Evolutionary conservation across 768 basidiomycete genomes (phyloP), one percentile per base, ranked within the genome.

Genomic region (Ramaria sp.): DNA sequence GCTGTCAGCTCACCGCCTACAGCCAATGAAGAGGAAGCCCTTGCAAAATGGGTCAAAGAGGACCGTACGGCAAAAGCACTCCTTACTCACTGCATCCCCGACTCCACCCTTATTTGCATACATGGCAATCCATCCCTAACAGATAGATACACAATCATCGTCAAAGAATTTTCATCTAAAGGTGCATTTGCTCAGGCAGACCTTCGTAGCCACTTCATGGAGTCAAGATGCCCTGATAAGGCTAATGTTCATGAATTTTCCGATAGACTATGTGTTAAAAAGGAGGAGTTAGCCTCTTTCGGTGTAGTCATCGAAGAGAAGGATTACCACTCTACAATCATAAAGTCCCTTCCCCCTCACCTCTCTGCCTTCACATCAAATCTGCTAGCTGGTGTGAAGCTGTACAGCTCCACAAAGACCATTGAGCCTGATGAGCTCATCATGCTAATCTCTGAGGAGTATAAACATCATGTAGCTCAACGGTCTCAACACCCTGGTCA

Each of bases 401-500:
- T 52, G 11, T 13, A 11, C 19, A 39, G 17, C 22, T 27, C 51
- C 2, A 52, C 17, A 12, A 27, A 11, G 12, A 57, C 47, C 20
- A 27, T 59, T 12, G 30, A 37, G 1, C 66, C 67, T 1, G 53
- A 67, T 13, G 30, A 53, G 7, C 59, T 71, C 1, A 64, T 69
- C 41, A 51, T 53, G 13, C 17, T 68, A 13, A 63, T 72, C 22
- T 54, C 61, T 27, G 63, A 73, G 58, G 69, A 73, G 55, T 67
- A 57, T 31, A 62, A 70, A 59, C 43, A 27, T 15, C 38, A 24
- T 52, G 61, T 31, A 53, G 59, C 9, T 54, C 58, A 27, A 42
- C 42, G 0, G 59, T 59, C 45, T 62, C 65, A 42, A 63, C 48
- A 49, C 13, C 4, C 13, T 12, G 22, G 33, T 5, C 6, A 38